phyloP scores from a whole-genome alignment of 179 eudicot species.

The Nepenthes alata region DNA sequence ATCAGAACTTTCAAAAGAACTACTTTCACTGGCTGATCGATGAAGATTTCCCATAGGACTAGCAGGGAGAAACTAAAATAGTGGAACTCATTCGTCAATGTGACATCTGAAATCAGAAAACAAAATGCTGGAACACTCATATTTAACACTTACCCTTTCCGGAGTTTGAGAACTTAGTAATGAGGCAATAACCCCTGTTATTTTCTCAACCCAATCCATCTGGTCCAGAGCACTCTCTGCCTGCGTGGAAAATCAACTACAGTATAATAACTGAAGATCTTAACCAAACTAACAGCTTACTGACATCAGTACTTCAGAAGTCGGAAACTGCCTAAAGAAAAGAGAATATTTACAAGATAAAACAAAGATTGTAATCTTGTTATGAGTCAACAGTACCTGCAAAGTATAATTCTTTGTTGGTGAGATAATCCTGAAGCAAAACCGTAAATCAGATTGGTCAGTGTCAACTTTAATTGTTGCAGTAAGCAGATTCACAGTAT shows the following conservation, averaged over 20 bases:
- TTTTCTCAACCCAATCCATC: conserved; percentile 99
- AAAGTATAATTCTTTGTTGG: conserved; percentile 92
- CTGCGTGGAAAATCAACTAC: conserved; percentile 32
- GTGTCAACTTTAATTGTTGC: conserved; percentile 97
- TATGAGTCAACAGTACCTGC: conserved; percentile 39
- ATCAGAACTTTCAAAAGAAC: conserved; percentile 90
- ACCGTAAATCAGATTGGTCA: conserved; percentile 91
- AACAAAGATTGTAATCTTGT: background rate
- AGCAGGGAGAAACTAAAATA: conserved; percentile 57
- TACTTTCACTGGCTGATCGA: conserved; percentile 93
- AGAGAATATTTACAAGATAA: background rate
- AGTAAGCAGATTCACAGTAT: conserved; percentile 89
- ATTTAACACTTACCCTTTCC: conserved; percentile 55
- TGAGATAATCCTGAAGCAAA: conserved; percentile 95
- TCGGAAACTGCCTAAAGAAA: too few relatives aligned
- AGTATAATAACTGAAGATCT: background rate
- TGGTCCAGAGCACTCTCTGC: conserved; percentile 98
- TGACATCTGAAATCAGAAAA: conserved; percentile 3
- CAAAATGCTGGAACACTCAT: conserved; percentile 5
- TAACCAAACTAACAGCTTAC: background rate
- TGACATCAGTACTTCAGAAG: background rate
- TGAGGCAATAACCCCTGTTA: conserved; percentile 96
- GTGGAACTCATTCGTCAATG: conserved; percentile 8
- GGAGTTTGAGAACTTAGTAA: conserved; percentile 92
- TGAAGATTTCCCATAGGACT: conserved; percentile 81